Conservation (phyloP, 192 early-diverging fungal genomes). For the Backusella liffmaniae region DNA sequence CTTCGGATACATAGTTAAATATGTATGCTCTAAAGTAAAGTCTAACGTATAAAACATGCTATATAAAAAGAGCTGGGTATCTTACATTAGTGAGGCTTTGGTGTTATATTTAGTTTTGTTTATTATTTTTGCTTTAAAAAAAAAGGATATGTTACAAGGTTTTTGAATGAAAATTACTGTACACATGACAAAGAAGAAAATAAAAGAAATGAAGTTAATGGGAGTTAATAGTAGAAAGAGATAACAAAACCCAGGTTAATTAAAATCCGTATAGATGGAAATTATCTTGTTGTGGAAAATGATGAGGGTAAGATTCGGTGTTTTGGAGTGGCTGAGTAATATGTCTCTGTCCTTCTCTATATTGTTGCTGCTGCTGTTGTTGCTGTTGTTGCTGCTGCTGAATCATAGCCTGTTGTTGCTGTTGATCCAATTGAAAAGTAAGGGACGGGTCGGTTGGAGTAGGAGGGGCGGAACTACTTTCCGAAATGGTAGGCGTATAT, state of each 20-base stretch:
- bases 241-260: background rate
- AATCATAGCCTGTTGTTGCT: background rate
- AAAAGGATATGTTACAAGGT: background rate
- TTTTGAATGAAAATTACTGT: background rate
- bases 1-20: too few species aligned
- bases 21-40: too few species aligned
- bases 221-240: background rate
- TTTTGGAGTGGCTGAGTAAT: background rate
- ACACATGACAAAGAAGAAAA: background rate
- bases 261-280: background rate
- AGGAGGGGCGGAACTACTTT: background rate
- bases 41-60: too few species aligned
- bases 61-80: too few species aligned
- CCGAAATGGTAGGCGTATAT: background rate
- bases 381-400: background rate
- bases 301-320: background rate
- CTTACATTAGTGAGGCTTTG: too few species aligned
- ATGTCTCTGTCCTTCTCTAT: background rate
- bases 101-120: background rate
- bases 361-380: background rate
- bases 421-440: background rate
- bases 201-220: background rate
- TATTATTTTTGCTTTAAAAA: background rate
- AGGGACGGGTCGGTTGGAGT: background rate
- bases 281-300: background rate